Conservation (phyloP, 1,139 yeast genomes). For the Casaregolazyma lundiana region DNA sequence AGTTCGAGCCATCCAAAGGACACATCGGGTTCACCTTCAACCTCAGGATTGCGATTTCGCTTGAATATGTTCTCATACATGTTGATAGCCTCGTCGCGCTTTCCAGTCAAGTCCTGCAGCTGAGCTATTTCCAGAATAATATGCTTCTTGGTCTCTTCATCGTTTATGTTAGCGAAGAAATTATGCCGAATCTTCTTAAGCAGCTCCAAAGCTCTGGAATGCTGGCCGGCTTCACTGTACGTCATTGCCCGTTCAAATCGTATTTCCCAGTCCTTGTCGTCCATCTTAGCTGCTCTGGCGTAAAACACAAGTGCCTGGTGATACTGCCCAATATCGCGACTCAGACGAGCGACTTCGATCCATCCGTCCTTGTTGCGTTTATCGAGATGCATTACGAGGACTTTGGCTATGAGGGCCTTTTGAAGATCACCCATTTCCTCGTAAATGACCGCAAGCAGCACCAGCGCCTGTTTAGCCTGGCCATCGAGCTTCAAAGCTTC, state of each 20-base stretch:
- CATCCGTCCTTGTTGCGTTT: conserved; percentile 77
- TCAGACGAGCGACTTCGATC: conserved; percentile 76
- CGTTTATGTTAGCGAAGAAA: conserved; percentile 43
- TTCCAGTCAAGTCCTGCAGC: conserved; percentile 67
- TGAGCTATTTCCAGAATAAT: conserved; percentile 72
- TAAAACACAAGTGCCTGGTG: conserved; percentile 85
- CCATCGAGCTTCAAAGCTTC: conserved; percentile 78
- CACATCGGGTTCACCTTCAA: conserved; percentile 23
- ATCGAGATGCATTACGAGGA: conserved; percentile 77
- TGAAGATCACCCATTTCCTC: conserved; percentile 60
- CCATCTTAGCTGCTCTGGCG: conserved; percentile 24
- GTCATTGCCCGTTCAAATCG: conserved; percentile 50
- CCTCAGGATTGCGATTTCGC: conserved; percentile 24
- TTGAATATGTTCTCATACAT: conserved; percentile 48
- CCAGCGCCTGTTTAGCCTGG: conserved; percentile 75
- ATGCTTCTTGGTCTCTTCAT: conserved; percentile 39
- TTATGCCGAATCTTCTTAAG: conserved; percentile 57
- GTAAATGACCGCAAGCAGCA: conserved; percentile 79
- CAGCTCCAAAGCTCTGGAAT: conserved; percentile 70
- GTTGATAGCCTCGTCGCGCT: conserved; percentile 75
- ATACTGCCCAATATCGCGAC: conserved; percentile 63
- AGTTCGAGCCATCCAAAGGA: conserved; percentile 82
- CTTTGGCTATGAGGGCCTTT: conserved; percentile 77
- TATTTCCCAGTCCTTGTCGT: conserved; percentile 25
- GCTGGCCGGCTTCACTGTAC: conserved; percentile 59